Evolutionary conservation across 2,329 filamentous ascomycete genomes (phyloP).

Genomic region (Beauveria brongniartii): DNA sequence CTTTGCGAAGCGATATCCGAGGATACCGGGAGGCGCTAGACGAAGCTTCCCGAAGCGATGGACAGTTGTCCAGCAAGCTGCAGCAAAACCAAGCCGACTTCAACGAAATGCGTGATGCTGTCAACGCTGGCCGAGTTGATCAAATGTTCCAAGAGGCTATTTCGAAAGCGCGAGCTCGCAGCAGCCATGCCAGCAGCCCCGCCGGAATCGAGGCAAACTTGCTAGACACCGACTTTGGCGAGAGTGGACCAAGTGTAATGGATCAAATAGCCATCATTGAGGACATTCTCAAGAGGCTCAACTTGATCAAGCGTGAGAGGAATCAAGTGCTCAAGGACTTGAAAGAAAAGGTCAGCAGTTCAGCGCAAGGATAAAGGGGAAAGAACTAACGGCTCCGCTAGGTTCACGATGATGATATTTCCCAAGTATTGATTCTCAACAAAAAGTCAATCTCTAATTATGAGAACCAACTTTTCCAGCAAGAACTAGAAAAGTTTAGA

Average conservation of each 20-base stretch:
- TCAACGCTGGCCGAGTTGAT: constrained; percentile 78
- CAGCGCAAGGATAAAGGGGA: background rate
- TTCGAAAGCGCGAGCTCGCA: constrained; percentile 63
- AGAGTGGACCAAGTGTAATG: constrained; percentile 69
- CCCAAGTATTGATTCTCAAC: constrained; percentile 92
- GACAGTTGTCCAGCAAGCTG: constrained; percentile 73
- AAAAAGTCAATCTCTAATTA: constrained; percentile 93
- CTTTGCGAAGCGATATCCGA: constrained; percentile 75
- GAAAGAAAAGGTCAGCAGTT: constrained; percentile 78
- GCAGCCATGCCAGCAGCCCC: constrained; percentile 53
- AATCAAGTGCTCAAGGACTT: constrained; percentile 90
- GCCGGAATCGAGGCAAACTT: constrained; percentile 63
- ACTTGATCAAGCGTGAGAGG: constrained; percentile 84
- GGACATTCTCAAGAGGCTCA: constrained; percentile 82
- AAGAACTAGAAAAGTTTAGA: constrained; percentile 94
- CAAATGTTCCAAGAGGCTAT: constrained; percentile 82
- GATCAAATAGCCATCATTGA: constrained; percentile 88
- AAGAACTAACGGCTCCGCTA: constrained; percentile 27
- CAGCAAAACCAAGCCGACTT: constrained; percentile 83
- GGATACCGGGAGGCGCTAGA: constrained; percentile 85
- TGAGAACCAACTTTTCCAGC: constrained; percentile 85
- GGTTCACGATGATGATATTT: constrained; percentile 96
- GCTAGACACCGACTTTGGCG: constrained; percentile 86
- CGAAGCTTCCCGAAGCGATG: constrained; percentile 80
- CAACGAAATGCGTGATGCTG: constrained; percentile 88